Percentiles rank a stretch among this genome's conserved stretches.
Conservation (phyloP, 345 rosid species). For the Syzygium aqueum region DNA sequence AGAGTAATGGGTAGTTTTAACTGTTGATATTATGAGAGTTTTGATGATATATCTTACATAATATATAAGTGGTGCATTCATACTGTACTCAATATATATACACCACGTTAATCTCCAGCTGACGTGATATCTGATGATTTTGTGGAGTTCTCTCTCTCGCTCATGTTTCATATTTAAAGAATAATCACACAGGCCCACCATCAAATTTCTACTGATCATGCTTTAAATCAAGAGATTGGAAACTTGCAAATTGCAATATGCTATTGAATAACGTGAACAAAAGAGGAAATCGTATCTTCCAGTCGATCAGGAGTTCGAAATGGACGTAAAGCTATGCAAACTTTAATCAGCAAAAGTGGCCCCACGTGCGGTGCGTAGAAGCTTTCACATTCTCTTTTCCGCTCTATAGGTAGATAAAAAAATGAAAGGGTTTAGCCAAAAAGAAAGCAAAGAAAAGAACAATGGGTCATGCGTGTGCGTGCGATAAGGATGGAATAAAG, state of each 20-base stretch:
- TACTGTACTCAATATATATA: neutral
- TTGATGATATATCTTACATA: neutral
- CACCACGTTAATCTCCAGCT: neutral
- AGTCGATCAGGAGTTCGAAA: neutral
- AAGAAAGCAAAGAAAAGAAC: neutral
- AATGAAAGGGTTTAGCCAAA: neutral
- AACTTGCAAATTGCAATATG: neutral
- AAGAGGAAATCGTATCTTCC: neutral
- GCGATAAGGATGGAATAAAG: neutral
- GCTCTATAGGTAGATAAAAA: neutral
- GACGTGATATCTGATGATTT: neutral
- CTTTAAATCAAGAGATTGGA: neutral
- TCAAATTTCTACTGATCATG: neutral
- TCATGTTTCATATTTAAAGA: neutral
- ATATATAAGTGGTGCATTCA: neutral
- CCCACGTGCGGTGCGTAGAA: neutral
- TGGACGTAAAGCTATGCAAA: neutral
- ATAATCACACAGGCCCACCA: neutral
- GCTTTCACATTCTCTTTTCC: neutral
- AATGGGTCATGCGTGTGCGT: neutral
- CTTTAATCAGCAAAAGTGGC: neutral
- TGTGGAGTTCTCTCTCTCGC: neutral
- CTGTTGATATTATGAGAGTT: neutral
- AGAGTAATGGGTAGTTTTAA: neutral
- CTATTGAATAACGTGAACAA: neutral